Evolutionary conservation across 306 rosid genomes (phyloP), one percentile per base, ranked within the genome.

Genomic region (Citrullus amarus): DNA sequence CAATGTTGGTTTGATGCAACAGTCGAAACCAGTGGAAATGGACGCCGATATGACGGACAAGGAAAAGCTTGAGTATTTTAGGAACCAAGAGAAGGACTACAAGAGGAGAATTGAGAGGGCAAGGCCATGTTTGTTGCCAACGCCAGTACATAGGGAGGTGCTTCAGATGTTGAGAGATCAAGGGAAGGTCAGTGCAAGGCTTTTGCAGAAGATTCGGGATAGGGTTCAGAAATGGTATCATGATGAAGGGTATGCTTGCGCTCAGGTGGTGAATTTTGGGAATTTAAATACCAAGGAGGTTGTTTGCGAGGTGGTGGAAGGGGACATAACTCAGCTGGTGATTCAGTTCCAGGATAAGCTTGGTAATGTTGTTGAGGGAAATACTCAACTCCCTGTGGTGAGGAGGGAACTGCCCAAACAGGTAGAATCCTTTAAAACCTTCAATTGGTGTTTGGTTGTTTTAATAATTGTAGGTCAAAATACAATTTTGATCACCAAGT

Each of bases 291-390:
- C 99, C 18, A 88, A 84, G 81, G 99, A 95, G 87, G 97, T 95
- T 61, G 97, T 92, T 34, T 95, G 99, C 69, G 99, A 95, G 88
- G 99, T 95, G 80, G 97, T 92, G 25, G 97, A 95, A 86, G 99
- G 99, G 58, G 99, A 95, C 80, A 95, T 95, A 22, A 95, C 97
- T 4, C 88, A 92, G 77, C 80, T 91, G 76, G 82, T 80, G n/a
- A 86, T 95, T 79, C 97, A 95, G 80, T 95, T 87, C 78, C 92
- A 86, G 80, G 99, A 95, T 80, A 95, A 95, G 90, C 97, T 95
- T 66, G 99, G 97, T 14, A 92, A 92, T 88, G 83, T 92, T 17
- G 90, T 92, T 48, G 99, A 95, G 83, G 99, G 99, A 43, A 92
- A 92, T 83, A 95, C 99, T 41, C 90, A 91, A 62, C 75, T 89